These are phyloP conservation scores for Mercurialis annua DNA, from an alignment of 345 rosid genomes.

Conservation along the genomic window DNA sequence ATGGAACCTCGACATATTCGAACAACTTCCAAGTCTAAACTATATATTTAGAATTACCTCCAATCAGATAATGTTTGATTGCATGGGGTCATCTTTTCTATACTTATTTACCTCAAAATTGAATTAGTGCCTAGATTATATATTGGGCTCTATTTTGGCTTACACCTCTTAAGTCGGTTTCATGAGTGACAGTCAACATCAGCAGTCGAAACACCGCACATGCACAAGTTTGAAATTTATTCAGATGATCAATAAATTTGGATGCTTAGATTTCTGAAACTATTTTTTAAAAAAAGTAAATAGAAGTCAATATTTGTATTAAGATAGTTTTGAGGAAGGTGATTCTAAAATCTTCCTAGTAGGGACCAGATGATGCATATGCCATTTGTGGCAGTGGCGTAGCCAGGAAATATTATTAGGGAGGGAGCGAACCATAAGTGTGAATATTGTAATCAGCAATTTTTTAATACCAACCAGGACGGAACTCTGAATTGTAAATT, in stretches of 20 bases:
- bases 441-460: too few relatives aligned
- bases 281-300: neutral
- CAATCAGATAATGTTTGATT: neutral
- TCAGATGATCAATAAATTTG: neutral
- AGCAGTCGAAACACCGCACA: neutral
- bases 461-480: too few relatives aligned
- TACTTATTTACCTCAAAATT: neutral
- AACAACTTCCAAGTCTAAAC: neutral
- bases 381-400: too few relatives aligned
- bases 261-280: neutral
- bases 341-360: neutral
- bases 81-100: neutral
- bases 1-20: neutral
- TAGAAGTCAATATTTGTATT: neutral
- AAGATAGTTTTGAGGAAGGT: neutral
- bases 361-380: constrained; percentile 4
- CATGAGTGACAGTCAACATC: neutral
- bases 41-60: neutral
- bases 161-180: neutral
- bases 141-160: neutral
- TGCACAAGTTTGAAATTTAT: constrained; percentile 2
- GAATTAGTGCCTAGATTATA: neutral
- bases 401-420: too few relatives aligned
- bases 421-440: too few relatives aligned
- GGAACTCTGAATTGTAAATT: too few relatives aligned